Evolutionary conservation across 2,329 filamentous ascomycete species (phyloP), one percentile per base, ranked within the genome.

Genomic region (Colletotrichum cordylinicola): DNA sequence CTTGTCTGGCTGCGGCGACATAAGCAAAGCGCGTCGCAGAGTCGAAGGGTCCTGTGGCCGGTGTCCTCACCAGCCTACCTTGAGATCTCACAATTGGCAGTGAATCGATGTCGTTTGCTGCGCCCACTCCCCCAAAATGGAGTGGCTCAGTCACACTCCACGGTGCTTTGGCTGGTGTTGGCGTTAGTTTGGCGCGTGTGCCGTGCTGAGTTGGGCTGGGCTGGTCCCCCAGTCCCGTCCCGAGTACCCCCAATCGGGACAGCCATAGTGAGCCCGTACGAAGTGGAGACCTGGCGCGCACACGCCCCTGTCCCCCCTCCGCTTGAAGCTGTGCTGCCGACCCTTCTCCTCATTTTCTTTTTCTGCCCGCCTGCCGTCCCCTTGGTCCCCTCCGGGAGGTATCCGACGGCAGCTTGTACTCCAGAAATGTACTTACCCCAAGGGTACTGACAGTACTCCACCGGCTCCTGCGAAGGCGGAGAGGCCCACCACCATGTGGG

Each of bases 21-120:
- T 48, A 33, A 61, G 70, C 64, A 62, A 56, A 68, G 52, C 37
- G 64, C 43, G 31, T 65, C 69, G 60, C 70, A 72, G 73, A 68
- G 55, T 43, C 37, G 39, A 75, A 75, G 73, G 74, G 64, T 69
- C 65, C 64, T 76, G 58, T 56, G 58, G 64, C 64, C 37, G 65
- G 48, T 31, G 35, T 21, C 48, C 65, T 68, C 70, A 68, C 64
- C 16, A 75, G 35, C 33, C 18, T 24, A 48, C 64, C 9, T 75
- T 13, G 35, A 69, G 74, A 75, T 75, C 74, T 75, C 43, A 27
- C n/a, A 52, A 75, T 55, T 65, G 27, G 74, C 74, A 60, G 74
- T 73, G 48, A 73, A 75, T 75, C 74, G 74, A 37, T 43, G 48
- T 68, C 3, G 29, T 21, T 35, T 24, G 31, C 39, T 65, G 65